phyloP scores from a whole-genome alignment of 2,329 filamentous ascomycete genomes.

The Pseudogymnoascus sp. region DNA sequence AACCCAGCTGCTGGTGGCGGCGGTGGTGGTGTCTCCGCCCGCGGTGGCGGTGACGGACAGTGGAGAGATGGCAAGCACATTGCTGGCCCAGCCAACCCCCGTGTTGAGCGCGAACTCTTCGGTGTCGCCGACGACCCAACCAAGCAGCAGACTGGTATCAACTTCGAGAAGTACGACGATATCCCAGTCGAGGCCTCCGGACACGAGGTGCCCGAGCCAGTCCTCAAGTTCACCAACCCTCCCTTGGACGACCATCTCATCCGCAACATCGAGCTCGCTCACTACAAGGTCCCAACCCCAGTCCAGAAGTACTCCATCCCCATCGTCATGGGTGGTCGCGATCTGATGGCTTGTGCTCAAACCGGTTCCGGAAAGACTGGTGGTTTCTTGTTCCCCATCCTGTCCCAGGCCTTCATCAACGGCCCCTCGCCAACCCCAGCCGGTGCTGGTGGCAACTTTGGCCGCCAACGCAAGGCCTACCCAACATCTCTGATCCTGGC shows the following conservation, averaged over 20 bases:
- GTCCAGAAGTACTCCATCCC: constrained; percentile 99
- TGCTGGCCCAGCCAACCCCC: constrained; percentile 77
- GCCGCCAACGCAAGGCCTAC: constrained; percentile 94
- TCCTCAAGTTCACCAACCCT: constrained; percentile 84
- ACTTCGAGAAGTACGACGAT: constrained; percentile 99
- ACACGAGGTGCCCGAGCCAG: constrained; percentile 83
- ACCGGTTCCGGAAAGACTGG: constrained; percentile 99
- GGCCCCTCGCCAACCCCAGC: constrained; percentile 67
- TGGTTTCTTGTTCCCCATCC: constrained; percentile 97
- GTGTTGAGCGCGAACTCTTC: constrained; percentile 91
- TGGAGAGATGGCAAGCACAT: constrained; percentile 98
- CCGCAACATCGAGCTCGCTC: constrained; percentile 84
- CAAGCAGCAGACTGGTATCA: constrained; percentile 97
- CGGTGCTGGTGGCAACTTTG: constrained; percentile 61
- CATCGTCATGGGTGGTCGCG: constrained; percentile 95
- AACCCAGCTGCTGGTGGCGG: constrained; percentile 30
- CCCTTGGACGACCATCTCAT: constrained; percentile 92
- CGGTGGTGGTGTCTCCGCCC: constrained; percentile 46
- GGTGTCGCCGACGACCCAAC: constrained; percentile 82
- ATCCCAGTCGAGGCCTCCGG: constrained; percentile 97
- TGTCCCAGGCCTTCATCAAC: constrained; percentile 92
- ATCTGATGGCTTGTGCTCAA: constrained; percentile 99
- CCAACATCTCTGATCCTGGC: constrained; percentile 93
- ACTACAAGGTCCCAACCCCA: constrained; percentile 91
- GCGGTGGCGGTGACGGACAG: constrained; percentile 87